Conservation (phyloP, 352 stramenopile genomes). For the Pythium monospermum region DNA sequence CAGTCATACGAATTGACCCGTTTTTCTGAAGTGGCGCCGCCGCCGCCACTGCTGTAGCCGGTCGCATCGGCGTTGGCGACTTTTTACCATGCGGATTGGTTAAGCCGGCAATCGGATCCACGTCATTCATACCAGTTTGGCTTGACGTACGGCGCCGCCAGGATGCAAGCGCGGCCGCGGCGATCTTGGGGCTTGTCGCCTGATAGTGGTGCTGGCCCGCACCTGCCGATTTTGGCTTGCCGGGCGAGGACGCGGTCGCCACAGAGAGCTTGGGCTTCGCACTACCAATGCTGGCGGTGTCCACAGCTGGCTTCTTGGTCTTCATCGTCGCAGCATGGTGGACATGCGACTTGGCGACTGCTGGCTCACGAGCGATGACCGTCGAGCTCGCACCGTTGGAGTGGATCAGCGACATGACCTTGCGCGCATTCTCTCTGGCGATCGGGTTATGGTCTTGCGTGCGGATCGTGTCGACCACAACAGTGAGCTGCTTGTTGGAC, state of each 20-base stretch:
- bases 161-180: slow-evolving; percentile 20
- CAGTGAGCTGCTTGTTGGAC: slow-evolving; percentile 20
- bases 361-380: slow-evolving; percentile 29
- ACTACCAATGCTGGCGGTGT: neutral
- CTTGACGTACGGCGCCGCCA: slow-evolving; percentile 18
- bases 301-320: slow-evolving; percentile 11
- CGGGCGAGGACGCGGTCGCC: neutral
- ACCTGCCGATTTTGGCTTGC: slow-evolving; percentile 1
- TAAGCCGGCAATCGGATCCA: too few relatives aligned
- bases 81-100: too few relatives aligned
- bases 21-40: slow-evolving; percentile 6
- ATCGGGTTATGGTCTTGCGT: slow-evolving; percentile 34
- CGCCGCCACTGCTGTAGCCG: neutral
- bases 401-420: slow-evolving; percentile 45
- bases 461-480: slow-evolving; percentile 32
- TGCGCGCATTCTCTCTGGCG: slow-evolving; percentile 44
- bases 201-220: neutral
- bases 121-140: too few relatives aligned
- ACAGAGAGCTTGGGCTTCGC: neutral
- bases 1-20: slow-evolving; percentile 12
- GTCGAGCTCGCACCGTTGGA: slow-evolving; percentile 40
- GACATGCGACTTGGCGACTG: slow-evolving; percentile 24
- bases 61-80: too few relatives aligned
- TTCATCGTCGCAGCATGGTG: slow-evolving; percentile 11
- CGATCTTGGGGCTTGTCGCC: slow-evolving; percentile 17